phyloP scores from a whole-genome alignment of 768 basidiomycete genomes.

The Boletus barrowsii region DNA sequence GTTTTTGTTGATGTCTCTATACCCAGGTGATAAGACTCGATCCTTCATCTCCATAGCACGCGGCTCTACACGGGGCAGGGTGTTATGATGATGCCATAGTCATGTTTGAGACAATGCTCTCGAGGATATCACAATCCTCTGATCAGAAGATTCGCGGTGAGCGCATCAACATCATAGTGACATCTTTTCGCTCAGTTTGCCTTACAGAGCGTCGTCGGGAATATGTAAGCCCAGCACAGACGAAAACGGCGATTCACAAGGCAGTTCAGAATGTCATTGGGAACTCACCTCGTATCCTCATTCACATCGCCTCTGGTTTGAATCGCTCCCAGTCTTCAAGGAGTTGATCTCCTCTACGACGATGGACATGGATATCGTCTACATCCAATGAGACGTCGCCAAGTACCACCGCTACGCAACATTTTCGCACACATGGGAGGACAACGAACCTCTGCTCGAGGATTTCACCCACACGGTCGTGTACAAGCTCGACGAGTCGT shows the following conservation, averaged over 20 bases:
- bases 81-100: not conserved
- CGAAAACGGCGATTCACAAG: not conserved
- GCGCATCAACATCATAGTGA: not conserved
- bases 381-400: not conserved
- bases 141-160: not conserved
- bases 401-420: conserved; percentile 1
- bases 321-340: not conserved
- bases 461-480: not conserved
- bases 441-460: not conserved
- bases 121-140: not conserved
- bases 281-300: conserved; percentile 5
- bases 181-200: not conserved
- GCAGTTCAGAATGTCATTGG: not conserved
- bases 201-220: not conserved
- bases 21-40: not conserved
- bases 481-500: not conserved
- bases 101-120: conserved; percentile 3
- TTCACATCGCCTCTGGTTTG: conserved; percentile 6
- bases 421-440: not conserved
- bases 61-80: not conserved
- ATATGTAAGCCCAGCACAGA: not conserved
- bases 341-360: conserved; percentile 10
- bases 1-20: not conserved
- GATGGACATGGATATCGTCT: not conserved
- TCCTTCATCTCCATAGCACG: not conserved